Conservation (phyloP, 1,139 yeast genomes). For the Blastobotrys buckinghamii region DNA sequence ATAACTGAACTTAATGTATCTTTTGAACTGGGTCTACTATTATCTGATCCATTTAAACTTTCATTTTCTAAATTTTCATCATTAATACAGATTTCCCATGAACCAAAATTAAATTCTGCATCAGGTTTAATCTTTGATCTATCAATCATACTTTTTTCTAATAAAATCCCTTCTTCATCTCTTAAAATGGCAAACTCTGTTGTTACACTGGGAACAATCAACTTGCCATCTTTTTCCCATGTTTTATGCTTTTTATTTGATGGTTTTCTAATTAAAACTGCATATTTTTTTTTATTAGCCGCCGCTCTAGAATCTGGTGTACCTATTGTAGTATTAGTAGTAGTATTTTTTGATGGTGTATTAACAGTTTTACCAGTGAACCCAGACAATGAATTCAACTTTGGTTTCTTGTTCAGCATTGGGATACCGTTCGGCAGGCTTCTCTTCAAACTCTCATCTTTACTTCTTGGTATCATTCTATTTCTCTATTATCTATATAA, state of each 20-base stretch:
- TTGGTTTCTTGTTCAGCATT: conserved; percentile 1
- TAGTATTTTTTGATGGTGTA: not conserved
- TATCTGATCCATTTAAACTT: not conserved
- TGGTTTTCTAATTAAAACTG: conserved; percentile 5
- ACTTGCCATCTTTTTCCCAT: conserved; percentile 90
- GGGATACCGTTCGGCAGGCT: conserved; percentile 7
- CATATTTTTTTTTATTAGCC: not conserved
- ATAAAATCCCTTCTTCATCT: conserved; percentile 6
- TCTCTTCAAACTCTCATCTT: not conserved
- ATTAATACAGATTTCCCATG: conserved; percentile 6
- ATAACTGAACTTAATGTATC: not conserved
- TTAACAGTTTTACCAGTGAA: not conserved
- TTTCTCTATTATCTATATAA: too few relatives aligned
- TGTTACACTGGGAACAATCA: conserved; percentile 30
- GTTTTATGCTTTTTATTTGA: conserved; percentile 67
- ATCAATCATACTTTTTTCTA: conserved; percentile 18
- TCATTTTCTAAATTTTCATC: conserved; percentile 6
- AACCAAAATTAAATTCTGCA: conserved; percentile 5
- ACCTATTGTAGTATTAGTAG: too few relatives aligned
- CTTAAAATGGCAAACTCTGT: conserved; percentile 22
- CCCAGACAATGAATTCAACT: not conserved
- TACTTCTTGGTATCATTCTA: not conserved
- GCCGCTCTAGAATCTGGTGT: too few relatives aligned
- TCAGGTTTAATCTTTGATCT: conserved; percentile 1
- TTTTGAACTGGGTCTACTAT: not conserved